Base-by-base conservation (phyloP, 2,329 filamentous ascomycete species). In the Penicillium brevicompactum region DNA sequence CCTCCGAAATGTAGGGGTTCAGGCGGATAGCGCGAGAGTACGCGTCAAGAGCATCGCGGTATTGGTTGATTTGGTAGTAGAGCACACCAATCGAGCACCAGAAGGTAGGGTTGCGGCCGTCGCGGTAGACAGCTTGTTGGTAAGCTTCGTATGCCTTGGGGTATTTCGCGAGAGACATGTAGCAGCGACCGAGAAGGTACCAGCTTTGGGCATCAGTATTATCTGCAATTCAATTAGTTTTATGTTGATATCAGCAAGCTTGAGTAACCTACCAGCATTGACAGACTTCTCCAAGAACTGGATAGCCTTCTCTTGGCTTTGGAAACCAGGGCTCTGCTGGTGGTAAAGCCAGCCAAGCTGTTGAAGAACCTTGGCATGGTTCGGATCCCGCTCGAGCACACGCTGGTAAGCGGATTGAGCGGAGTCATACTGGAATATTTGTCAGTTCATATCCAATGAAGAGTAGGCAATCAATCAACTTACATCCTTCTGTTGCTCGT, bases 1-100 rank as follows among this genome's bases (percentile, higher is more conserved):
- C 94, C 75, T 99, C 94, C 2, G 92, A 97, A 62, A 99, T 97
- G 80, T 96, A 97, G 5, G 94, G 94, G 72, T 97, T 99, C 67
- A 99, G 78, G 53, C 94, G 89, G 67, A 97, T 99, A 45, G 94
- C 94, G 57, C 94, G 90, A 58, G 92, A 97, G 76, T 97, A 99
- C 38, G 94, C 94, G 78, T 99, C 94, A 50, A 99, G 84, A 3
- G 94, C 94, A 80, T 99, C 94, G 56, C 94, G 88, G 77, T 99
- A 99, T 78, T 99, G 94, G 76, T 97, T 99, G 80, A 99, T 99
- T 77, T 97, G 94, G 78, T 97, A 99, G 75, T 99, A 99, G 56
- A 99, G 83, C 14, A 99, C 94, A 73, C 94, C 94, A 71, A 99
- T 99, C 9, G 93, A 97, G 80, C 94, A 97, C 94, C 94, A 99